Evolutionary conservation across 2,329 filamentous ascomycete genomes (phyloP).

Genomic region (Penicillium janthinellum): DNA sequence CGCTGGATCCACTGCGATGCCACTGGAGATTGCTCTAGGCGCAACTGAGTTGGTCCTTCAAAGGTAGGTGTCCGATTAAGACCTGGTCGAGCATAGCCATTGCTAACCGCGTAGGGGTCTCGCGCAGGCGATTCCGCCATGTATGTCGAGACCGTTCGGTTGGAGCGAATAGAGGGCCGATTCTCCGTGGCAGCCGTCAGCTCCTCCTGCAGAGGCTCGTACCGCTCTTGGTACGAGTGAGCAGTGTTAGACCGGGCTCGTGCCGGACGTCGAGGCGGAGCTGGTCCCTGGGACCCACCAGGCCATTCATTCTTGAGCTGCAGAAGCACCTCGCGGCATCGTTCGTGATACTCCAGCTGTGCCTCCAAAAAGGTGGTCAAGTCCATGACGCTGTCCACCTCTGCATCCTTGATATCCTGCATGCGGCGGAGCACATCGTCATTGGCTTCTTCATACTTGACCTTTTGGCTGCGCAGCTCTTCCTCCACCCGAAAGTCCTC

Average conservation of each 20-base stretch:
- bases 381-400: constrained; percentile 78
- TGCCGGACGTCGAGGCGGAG: constrained; percentile 43
- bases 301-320: constrained; percentile 71
- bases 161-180: constrained; percentile 57
- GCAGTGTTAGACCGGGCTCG: constrained; percentile 66
- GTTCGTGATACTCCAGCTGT: constrained; percentile 88
- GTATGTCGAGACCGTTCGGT: constrained; percentile 40
- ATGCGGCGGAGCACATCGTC: constrained; percentile 91
- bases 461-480: constrained; percentile 84
- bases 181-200: constrained; percentile 49
- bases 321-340: constrained; percentile 79
- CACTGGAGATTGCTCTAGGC: constrained; percentile 56
- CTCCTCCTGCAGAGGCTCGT: constrained; percentile 60
- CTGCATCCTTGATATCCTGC: constrained; percentile 94
- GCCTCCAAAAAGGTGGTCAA: constrained; percentile 81
- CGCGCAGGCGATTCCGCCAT: constrained; percentile 40
- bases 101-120: constrained; percentile 47
- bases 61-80: constrained; percentile 59
- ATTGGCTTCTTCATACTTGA: constrained; percentile 93
- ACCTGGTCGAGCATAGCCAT: constrained; percentile 48
- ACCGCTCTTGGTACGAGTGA: constrained; percentile 63
- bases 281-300: constrained; percentile 47
- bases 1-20: constrained; percentile 51
- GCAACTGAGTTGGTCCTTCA: constrained; percentile 57
- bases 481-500: constrained; percentile 94